A percentile compares a stretch with the other conserved stretches of the same genome.
These are phyloP conservation scores for Ashbya aceris DNA, from an alignment of 1,139 yeast species.

Conservation along the genomic window DNA sequence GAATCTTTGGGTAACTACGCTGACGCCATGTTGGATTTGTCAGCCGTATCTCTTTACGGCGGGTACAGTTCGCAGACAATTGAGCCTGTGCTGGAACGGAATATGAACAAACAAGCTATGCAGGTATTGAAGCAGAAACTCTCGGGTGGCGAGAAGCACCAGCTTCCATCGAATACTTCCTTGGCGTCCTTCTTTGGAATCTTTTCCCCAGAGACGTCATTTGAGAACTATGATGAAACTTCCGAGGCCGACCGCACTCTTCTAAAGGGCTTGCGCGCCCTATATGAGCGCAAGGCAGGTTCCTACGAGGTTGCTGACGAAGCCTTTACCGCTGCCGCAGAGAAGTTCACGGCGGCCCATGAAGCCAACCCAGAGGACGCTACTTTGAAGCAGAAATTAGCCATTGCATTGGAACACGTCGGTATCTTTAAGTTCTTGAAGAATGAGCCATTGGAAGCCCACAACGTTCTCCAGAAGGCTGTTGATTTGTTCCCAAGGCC, in stretches of 20 bases:
- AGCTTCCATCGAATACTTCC: slow-evolving; percentile 79
- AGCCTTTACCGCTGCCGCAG: slow-evolving; percentile 57
- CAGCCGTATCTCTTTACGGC: slow-evolving; percentile 70
- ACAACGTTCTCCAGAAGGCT: slow-evolving; percentile 54
- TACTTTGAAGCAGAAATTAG: slow-evolving; percentile 36
- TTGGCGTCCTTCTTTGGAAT: slow-evolving; percentile 78
- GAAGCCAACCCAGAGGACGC: slow-evolving; percentile 32
- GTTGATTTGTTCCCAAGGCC: slow-evolving; percentile 65
- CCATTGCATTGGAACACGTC: slow-evolving; percentile 73
- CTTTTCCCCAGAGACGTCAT: slow-evolving; percentile 29
- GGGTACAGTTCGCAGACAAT: slow-evolving; percentile 72
- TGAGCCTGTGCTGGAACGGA: slow-evolving; percentile 80
- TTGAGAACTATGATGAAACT: slow-evolving; percentile 35
- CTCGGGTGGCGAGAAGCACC: slow-evolving; percentile 33
- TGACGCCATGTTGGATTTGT: slow-evolving; percentile 87
- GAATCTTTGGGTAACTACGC: slow-evolving; percentile 70
- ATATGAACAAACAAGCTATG: slow-evolving; percentile 66
- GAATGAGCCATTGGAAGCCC: slow-evolving; percentile 56
- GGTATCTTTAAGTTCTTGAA: slow-evolving; percentile 81
- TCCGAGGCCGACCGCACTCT: slow-evolving; percentile 55
- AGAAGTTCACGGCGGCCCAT: slow-evolving; percentile 36
- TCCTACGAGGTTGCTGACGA: slow-evolving; percentile 71
- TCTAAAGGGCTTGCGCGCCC: slow-evolving; percentile 55
- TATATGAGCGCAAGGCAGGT: slow-evolving; percentile 56
- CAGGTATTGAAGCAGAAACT: slow-evolving; percentile 54